phyloP scores from a whole-genome alignment of 2,329 filamentous ascomycete genomes.

The Lachnellula suecica region DNA sequence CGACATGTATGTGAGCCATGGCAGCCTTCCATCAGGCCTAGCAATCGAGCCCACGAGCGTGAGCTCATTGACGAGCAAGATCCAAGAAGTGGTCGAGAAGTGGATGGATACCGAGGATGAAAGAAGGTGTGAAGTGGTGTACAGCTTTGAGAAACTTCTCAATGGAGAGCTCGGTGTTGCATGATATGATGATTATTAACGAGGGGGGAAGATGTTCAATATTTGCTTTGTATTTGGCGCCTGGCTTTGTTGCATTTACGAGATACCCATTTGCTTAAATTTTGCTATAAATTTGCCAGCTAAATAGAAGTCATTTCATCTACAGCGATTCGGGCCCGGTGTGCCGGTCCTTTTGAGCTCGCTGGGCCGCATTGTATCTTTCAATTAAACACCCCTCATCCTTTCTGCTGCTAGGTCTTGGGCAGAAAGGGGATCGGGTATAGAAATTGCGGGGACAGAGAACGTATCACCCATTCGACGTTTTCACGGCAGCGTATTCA shows the following conservation, averaged over 20 bases:
- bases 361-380: too few species aligned
- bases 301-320: not conserved
- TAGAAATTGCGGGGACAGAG: too few species aligned
- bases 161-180: not conserved
- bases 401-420: too few species aligned
- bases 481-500: too few species aligned
- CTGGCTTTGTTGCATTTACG: constrained; percentile 17
- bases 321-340: not conserved
- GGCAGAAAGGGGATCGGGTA: too few species aligned
- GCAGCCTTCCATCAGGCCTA: constrained; percentile 17
- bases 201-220: constrained; percentile 1
- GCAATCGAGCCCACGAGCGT: constrained; percentile 9
- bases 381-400: too few species aligned
- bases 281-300: not conserved
- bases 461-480: too few species aligned
- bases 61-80: constrained; percentile 7
- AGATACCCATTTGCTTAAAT: constrained; percentile 28
- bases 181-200: constrained; percentile 2
- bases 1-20: constrained; percentile 24
- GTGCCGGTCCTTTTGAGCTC: too few species aligned
- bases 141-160: constrained; percentile 19
- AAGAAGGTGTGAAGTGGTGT: constrained; percentile 16
- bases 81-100: constrained; percentile 16
- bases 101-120: constrained; percentile 17
- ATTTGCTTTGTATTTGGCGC: constrained; percentile 17